Conservation (phyloP, 2,329 filamentous ascomycete species). For the Fusarium lateritium region DNA sequence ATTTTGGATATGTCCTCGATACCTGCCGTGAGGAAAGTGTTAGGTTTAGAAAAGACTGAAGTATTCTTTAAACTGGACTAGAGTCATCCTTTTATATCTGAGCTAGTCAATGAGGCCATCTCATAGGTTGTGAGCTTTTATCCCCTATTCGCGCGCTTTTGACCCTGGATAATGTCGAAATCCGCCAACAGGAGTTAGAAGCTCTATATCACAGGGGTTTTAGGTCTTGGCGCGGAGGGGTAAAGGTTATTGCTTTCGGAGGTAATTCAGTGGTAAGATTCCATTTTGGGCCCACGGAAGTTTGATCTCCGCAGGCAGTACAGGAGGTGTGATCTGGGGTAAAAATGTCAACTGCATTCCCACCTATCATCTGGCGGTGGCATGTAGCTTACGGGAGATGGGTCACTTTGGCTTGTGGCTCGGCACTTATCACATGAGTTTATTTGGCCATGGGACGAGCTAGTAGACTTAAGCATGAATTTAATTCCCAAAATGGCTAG, state of each 20-base stretch:
- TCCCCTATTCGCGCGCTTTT: conserved; percentile 25
- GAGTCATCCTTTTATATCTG: not conserved
- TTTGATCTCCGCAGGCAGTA: conserved; percentile 14
- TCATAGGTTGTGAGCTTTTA: not conserved
- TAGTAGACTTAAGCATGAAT: not conserved
- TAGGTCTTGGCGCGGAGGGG: conserved; percentile 12
- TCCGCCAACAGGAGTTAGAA: not conserved
- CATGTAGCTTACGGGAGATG: not conserved
- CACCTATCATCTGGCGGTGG: not conserved
- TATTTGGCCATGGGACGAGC: not conserved
- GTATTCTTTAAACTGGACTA: fast-evolving
- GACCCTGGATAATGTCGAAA: fast-evolving
- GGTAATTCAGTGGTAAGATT: not conserved
- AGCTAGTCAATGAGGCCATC: fast-evolving
- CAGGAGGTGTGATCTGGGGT: not conserved
- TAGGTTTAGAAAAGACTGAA: not conserved
- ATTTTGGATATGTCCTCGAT: conserved; percentile 45
- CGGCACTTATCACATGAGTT: not conserved
- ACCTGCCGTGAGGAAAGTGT: not conserved
- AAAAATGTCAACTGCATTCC: not conserved
- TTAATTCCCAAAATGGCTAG: not conserved
- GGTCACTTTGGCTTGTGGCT: not conserved
- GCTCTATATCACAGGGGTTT: not conserved
- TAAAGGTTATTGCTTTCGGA: conserved; percentile 2
- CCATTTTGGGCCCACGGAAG: conserved; percentile 26